phyloP scores from a whole-genome alignment of 1,284 basidiomycete genomes.

The Kalmanozyma brasiliensis region DNA sequence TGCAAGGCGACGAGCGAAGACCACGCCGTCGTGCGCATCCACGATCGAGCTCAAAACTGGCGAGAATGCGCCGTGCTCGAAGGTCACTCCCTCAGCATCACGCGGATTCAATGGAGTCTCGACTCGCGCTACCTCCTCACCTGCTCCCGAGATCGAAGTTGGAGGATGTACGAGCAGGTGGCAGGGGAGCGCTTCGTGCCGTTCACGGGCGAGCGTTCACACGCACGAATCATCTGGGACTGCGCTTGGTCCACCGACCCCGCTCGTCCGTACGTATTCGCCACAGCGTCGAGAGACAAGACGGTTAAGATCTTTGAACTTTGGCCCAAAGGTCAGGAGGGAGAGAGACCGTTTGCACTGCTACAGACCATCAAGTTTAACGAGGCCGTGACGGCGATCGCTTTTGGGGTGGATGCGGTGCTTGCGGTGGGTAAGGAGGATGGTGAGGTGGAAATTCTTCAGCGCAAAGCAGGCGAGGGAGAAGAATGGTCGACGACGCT shows the following conservation, averaged over 20 bases:
- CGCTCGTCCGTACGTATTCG: conserved; percentile 74
- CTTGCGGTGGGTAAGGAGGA: conserved; percentile 96
- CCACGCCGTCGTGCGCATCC: conserved; percentile 88
- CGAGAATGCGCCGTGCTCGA: conserved; percentile 75
- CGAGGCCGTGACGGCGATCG: conserved; percentile 49
- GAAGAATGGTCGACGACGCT: conserved; percentile 25
- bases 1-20: conserved; percentile 87
- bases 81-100: conserved; percentile 90
- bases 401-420: conserved; percentile 33
- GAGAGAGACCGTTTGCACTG: conserved; percentile 36
- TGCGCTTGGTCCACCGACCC: conserved; percentile 78
- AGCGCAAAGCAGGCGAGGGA: conserved; percentile 5
- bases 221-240: conserved; percentile 95
- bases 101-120: conserved; percentile 86
- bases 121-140: conserved; percentile 82
- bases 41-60: conserved; percentile 77
- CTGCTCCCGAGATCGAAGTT: conserved; percentile 89
- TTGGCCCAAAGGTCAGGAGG: conserved; percentile 1
- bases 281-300: conserved; percentile 93
- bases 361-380: conserved; percentile 41
- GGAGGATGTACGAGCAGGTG: conserved; percentile 79
- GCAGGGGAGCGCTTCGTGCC: conserved; percentile 33
- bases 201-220: conserved; percentile 75
- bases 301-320: conserved; percentile 73
- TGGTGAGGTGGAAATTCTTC: conserved; percentile 80